A percentile compares a stretch with the other conserved stretches of the same genome.
Evolutionary conservation across 768 basidiomycete species (phyloP).

Genomic region (Russula sp.): DNA sequence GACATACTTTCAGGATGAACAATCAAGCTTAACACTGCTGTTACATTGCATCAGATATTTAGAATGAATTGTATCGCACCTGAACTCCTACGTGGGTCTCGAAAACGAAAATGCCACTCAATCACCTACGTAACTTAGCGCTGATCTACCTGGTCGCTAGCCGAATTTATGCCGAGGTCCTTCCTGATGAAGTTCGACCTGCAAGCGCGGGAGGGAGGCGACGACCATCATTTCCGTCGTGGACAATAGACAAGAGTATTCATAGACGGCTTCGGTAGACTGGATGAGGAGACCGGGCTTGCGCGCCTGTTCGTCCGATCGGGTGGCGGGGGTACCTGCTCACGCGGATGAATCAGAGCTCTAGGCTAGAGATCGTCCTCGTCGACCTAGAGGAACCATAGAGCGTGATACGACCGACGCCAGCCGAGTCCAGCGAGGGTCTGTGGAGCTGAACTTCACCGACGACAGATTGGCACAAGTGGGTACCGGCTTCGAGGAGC

Average conservation of each 20-base stretch:
- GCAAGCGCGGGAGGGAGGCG: conserved; percentile 1
- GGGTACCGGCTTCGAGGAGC: conserved; percentile 23
- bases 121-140: too few relatives aligned
- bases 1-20: too few relatives aligned
- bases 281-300: conserved; percentile 29
- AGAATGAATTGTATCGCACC: too few relatives aligned
- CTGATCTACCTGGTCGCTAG: too few relatives aligned
- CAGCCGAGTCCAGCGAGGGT: conserved; percentile 13
- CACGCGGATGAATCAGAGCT: conserved; percentile 26
- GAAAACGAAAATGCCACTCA: too few relatives aligned
- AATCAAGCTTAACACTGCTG: too few relatives aligned
- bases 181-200: conserved; percentile 25
- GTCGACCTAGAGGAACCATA: conserved; percentile 21
- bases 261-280: conserved; percentile 29
- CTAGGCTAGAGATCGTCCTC: conserved; percentile 23
- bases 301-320: conserved; percentile 26
- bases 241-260: conserved; percentile 6
- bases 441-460: conserved; percentile 21
- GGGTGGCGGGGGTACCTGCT: conserved; percentile 9
- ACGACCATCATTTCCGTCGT: conserved; percentile 24
- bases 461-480: conserved; percentile 16
- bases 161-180: conserved; percentile 6
- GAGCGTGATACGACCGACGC: conserved; percentile 3
- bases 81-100: too few relatives aligned
- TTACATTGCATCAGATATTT: too few relatives aligned